phyloP scores from a whole-genome alignment of 192 early-diverging fungal species.

The Gryganskiella cystojenkinii region DNA sequence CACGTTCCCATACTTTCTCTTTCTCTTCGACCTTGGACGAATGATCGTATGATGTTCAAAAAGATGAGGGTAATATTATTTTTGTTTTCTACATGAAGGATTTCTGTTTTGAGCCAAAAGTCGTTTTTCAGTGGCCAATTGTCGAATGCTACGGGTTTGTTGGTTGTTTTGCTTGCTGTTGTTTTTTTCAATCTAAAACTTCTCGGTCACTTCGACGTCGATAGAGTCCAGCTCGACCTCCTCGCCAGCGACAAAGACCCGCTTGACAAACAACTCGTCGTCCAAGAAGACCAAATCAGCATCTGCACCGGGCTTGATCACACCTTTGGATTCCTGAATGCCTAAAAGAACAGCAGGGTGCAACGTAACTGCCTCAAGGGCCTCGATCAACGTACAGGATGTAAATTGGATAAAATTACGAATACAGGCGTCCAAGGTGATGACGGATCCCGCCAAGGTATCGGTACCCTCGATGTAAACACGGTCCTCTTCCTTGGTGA shows the following conservation, averaged over 20 bases:
- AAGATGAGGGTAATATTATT: neutral
- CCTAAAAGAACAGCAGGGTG: slow-evolving; percentile 82
- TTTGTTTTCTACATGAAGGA: neutral
- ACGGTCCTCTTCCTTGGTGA: slow-evolving; percentile 67
- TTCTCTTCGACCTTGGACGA: slow-evolving; percentile 3
- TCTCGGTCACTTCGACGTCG: slow-evolving; percentile 46
- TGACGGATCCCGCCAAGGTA: slow-evolving; percentile 78
- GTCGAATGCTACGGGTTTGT: neutral
- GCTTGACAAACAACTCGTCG: slow-evolving; percentile 71
- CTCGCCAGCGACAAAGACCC: slow-evolving; percentile 77
- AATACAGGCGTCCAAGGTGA: slow-evolving; percentile 78
- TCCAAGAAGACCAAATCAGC: slow-evolving; percentile 82
- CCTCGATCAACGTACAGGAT: slow-evolving; percentile 79
- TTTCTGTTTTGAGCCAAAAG: too few species aligned
- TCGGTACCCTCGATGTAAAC: slow-evolving; percentile 81
- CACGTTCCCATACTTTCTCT: neutral
- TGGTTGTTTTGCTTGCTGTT: neutral
- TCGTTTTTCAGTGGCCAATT: neutral
- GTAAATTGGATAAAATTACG: slow-evolving; percentile 84
- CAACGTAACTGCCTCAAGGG: slow-evolving; percentile 82
- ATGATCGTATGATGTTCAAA: too few species aligned
- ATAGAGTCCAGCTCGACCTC: slow-evolving; percentile 60
- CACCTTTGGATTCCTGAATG: slow-evolving; percentile 77
- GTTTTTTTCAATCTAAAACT: slow-evolving; percentile 16
- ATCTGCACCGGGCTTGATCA: slow-evolving; percentile 76